phyloP scores from a whole-genome alignment of 2,329 filamentous ascomycete species.

The Coccinonectria pachysandricola region DNA sequence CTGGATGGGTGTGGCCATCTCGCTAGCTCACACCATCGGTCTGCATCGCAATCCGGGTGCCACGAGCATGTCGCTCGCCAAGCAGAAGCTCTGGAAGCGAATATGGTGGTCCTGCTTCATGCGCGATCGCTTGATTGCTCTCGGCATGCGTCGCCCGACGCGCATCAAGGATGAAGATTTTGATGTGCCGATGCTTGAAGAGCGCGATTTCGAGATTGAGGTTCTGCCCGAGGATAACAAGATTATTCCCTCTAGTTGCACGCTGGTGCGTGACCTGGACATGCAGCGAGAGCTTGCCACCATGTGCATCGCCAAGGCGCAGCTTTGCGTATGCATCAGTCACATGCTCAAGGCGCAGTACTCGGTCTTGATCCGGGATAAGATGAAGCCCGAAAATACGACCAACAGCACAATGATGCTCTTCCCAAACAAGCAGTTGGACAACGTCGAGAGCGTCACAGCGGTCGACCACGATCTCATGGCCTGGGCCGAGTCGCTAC shows the following conservation, averaged over 20 bases:
- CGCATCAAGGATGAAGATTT: constrained; percentile 90
- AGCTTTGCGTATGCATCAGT: constrained; percentile 80
- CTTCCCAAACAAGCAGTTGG: constrained; percentile 75
- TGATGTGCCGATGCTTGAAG: constrained; percentile 79
- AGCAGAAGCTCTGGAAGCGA: constrained; percentile 81
- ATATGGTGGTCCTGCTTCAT: constrained; percentile 99
- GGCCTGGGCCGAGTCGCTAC: constrained; percentile 65
- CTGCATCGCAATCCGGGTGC: constrained; percentile 75
- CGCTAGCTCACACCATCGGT: constrained; percentile 85
- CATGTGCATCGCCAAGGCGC: constrained; percentile 87
- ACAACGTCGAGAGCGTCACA: constrained; percentile 71
- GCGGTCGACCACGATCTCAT: constrained; percentile 70
- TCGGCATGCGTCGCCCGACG: constrained; percentile 88
- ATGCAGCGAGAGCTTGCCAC: constrained; percentile 71
- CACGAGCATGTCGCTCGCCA: constrained; percentile 61
- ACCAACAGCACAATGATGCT: constrained; percentile 78
- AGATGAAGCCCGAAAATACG: constrained; percentile 65
- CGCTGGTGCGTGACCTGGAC: constrained; percentile 56
- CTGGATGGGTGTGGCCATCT: constrained; percentile 96
- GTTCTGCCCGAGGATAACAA: constrained; percentile 56
- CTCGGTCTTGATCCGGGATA: constrained; percentile 78
- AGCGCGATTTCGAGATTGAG: constrained; percentile 75
- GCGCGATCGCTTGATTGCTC: constrained; percentile 81
- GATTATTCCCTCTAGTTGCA: constrained; percentile 60
- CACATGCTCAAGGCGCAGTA: constrained; percentile 86